These are phyloP conservation scores for Aphanomyces cochlioides DNA, from an alignment of 352 stramenopile genomes.

Conservation along the genomic window DNA sequence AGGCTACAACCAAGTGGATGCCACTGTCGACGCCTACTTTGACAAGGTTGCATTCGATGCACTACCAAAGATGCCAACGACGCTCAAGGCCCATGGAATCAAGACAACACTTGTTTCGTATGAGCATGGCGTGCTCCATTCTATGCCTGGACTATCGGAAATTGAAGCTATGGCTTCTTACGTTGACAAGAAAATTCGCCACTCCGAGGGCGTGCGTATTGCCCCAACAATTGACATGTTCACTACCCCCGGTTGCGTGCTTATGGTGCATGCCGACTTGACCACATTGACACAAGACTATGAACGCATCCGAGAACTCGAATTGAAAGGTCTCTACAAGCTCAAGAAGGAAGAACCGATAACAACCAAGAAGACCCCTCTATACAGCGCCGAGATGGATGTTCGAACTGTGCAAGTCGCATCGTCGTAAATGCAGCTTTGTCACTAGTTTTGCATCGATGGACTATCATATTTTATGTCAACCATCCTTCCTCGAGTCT, in stretches of 20 bases:
- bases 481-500: background rate
- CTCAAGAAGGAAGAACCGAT: background rate
- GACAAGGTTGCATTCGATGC: constrained; percentile 24
- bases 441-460: background rate
- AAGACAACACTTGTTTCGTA: constrained; percentile 62
- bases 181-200: constrained; percentile 44
- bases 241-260: constrained; percentile 63
- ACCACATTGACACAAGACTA: constrained; percentile 57
- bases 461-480: constrained; percentile 14
- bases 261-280: constrained; percentile 56
- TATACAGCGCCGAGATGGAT: background rate
- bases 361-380: background rate
- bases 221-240: constrained; percentile 62
- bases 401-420: constrained; percentile 11
- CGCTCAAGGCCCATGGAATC: constrained; percentile 45
- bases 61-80: constrained; percentile 33
- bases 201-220: constrained; percentile 46
- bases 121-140: constrained; percentile 51
- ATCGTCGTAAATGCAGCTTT: constrained; percentile 10
- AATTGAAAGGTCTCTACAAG: constrained; percentile 24
- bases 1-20: constrained; percentile 62
- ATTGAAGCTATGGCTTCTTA: constrained; percentile 60
- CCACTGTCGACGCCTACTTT: constrained; percentile 46
- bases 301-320: constrained; percentile 45
- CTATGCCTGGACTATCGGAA: constrained; percentile 49